Evolutionary conservation across 2,329 filamentous ascomycete genomes (phyloP).

Genomic region (Colletotrichum noveboracense): DNA sequence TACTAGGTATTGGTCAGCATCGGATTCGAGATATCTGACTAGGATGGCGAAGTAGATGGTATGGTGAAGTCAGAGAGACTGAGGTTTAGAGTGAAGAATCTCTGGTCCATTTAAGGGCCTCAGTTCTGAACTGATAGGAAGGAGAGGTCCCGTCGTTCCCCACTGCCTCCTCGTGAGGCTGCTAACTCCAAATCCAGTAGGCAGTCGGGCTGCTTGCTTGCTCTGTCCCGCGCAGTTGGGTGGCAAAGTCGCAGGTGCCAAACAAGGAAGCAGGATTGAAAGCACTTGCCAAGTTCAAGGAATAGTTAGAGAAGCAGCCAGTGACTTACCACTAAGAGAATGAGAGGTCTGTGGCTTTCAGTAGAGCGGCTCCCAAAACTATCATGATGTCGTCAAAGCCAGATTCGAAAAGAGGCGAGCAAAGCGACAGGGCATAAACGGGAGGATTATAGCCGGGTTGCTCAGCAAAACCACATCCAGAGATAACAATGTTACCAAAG

Average conservation of each 20-base stretch:
- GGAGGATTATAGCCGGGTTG: conserved; percentile 2
- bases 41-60: neutral
- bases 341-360: conserved; percentile 34
- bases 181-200: neutral
- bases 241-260: neutral
- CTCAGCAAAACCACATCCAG: conserved; percentile 7
- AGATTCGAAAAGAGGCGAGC: conserved; percentile 11
- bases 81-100: neutral
- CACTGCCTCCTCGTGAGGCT: neutral
- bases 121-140: neutral
- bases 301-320: neutral
- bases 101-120: neutral
- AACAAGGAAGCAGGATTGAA: neutral
- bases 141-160: neutral
- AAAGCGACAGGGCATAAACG: conserved; percentile 19
- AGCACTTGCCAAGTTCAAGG: too few species aligned
- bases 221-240: neutral
- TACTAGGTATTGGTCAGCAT: conserved; percentile 13
- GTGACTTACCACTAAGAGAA: conserved; percentile 46
- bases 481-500: neutral
- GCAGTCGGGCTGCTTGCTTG: neutral
- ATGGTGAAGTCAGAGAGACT: neutral
- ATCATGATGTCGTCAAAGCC: conserved; percentile 44
- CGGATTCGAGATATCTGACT: neutral
- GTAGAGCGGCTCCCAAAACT: conserved; percentile 39